phyloP scores from a whole-genome alignment of 257 asterid genomes.

The Nicotiana undulata region DNA sequence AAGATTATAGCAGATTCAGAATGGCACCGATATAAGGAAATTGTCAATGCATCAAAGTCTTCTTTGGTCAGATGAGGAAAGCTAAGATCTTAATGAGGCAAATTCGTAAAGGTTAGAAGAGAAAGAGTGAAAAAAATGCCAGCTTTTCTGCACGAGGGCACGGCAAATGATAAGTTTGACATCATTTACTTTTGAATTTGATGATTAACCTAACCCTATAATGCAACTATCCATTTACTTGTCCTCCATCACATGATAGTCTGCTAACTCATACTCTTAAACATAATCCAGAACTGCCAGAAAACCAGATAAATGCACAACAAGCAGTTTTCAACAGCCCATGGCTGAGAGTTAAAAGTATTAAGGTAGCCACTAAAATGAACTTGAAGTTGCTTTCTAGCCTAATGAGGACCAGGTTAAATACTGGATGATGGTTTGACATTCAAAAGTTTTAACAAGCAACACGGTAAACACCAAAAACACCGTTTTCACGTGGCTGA shows the following conservation, averaged over 20 bases:
- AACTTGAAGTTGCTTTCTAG: background rate
- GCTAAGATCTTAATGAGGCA: background rate
- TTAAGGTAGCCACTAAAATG: background rate
- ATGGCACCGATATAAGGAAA: background rate
- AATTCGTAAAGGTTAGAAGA: background rate
- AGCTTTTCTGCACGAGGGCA: background rate
- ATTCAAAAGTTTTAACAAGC: background rate
- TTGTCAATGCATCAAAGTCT: background rate
- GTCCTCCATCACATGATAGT: background rate
- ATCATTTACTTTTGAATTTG: background rate
- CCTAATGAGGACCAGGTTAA: background rate
- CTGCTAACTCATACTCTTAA: background rate
- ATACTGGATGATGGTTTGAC: background rate
- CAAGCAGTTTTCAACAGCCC: background rate
- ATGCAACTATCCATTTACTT: background rate
- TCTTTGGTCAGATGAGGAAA: background rate
- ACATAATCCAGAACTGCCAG: background rate
- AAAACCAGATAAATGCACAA: background rate
- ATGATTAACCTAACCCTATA: background rate
- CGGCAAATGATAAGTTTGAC: background rate
- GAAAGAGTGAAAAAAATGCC: background rate
- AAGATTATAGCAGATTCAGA: background rate
- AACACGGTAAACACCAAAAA: background rate
- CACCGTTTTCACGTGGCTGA: background rate
- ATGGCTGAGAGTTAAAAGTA: background rate